Evolutionary conservation across 805 yeast species (phyloP).

Genomic region (Brettanomyces nanus): DNA sequence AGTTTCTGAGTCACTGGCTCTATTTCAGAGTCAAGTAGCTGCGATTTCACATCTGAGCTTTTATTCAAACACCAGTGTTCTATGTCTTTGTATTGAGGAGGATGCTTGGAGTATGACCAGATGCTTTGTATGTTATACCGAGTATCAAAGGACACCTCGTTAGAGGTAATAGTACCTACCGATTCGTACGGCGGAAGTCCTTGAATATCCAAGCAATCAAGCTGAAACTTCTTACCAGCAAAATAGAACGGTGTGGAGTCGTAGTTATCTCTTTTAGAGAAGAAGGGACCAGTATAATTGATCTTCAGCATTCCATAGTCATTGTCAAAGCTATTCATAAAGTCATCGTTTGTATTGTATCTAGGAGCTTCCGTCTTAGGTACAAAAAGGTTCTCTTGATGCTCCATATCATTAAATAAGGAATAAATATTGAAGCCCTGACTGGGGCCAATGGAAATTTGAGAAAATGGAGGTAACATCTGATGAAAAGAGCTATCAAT

Average conservation of each 20-base stretch:
- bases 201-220: constrained; percentile 32
- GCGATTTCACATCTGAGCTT: constrained; percentile 5
- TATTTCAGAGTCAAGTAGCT: constrained; percentile 38
- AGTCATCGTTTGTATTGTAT: constrained; percentile 8
- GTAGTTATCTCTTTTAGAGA: constrained; percentile 43
- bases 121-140: constrained; percentile 5
- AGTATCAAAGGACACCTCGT: neutral
- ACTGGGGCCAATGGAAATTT: neutral
- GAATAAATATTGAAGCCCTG: neutral
- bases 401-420: neutral
- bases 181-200: constrained; percentile 13
- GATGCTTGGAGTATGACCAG: constrained; percentile 39
- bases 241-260: constrained; percentile 48
- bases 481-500: neutral
- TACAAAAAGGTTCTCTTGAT: neutral
- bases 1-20: constrained; percentile 36
- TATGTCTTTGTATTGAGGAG: constrained; percentile 42
- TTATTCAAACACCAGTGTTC: neutral
- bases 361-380: constrained; percentile 12
- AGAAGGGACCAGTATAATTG: constrained; percentile 58
- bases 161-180: neutral
- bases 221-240: constrained; percentile 56
- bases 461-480: neutral
- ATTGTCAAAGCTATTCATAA: constrained; percentile 29
- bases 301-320: constrained; percentile 39